Evolutionary conservation across 331 rosid species (phyloP), one percentile per base, ranked within the genome.

Genomic region (Rosa hybrid): DNA sequence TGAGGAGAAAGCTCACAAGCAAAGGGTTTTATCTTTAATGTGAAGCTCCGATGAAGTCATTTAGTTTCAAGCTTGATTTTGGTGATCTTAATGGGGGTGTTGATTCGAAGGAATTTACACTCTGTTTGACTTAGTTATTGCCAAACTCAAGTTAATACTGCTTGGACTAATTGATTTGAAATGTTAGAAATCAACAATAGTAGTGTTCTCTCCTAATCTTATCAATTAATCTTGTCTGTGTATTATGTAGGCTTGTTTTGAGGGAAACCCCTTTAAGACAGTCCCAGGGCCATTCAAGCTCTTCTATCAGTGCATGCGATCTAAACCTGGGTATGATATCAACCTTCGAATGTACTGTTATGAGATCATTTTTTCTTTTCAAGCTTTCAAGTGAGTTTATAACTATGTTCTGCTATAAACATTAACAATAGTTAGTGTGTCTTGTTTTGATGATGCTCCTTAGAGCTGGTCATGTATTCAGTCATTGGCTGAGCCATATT

Each of bases 261-360:
- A 95, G 84, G 97, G 98, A 82, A 95, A 95, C 88, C 98, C 98
- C 2, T 93, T 93, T 84, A 95, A 87, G 88, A 95, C 98, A 12
- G 90, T 95, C 83, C 97, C 97, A 8, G 98, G 97, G 67, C 99
- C 97, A 78, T 95, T 95, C 87, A 95, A 91, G 90, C 99, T 95
- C 82, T 95, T 95, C 85, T 95, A 91, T 90, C 85, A 64, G 75
- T 95, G 98, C 90, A 90, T 95, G 98, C 97, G 92, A 20, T 93
- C 97, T 50, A 93, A 95, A 86, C 98, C 99, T 1, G 98, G 98
- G 97, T 94, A 84, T 82, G 90, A 14, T 57, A 49, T 73, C 62
- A 13, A 71, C 76, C 53, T 65, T 20, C 34, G 42, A 64, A 18
- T 38, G 14, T 67, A 39, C 70, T 77, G 7, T 64, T 80, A 49